phyloP scores from a whole-genome alignment of 1,284 basidiomycete species.

The Amylostereum chailletii region DNA sequence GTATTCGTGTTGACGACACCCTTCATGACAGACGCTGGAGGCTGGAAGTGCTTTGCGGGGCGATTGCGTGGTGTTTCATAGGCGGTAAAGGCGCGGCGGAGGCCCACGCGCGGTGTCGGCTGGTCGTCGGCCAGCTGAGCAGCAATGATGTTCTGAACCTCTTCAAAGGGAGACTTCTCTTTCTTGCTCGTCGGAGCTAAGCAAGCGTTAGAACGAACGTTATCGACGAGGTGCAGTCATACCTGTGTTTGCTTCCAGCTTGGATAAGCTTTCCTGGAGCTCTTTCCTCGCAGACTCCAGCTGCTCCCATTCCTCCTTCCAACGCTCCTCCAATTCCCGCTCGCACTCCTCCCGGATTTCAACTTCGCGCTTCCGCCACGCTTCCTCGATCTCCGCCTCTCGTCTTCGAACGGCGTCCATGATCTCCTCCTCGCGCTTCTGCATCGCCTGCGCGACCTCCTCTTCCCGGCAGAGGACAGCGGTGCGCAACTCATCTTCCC shows the following conservation, averaged over 20 bases:
- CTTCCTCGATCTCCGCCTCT: constrained; percentile 37
- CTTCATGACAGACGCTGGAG: constrained; percentile 65
- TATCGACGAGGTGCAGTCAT: no score
- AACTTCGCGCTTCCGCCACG: constrained; percentile 51
- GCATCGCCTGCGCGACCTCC: constrained; percentile 63
- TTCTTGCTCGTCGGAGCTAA: constrained; percentile 25
- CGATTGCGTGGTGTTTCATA: constrained; percentile 33
- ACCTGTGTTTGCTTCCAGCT: constrained; percentile 23
- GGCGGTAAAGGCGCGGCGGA: constrained; percentile 14
- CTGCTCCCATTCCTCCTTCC: constrained; percentile 38
- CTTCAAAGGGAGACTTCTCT: constrained; percentile 58
- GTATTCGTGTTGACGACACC: constrained; percentile 71
- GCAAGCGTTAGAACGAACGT: no score
- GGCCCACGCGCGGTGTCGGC: constrained; percentile 13
- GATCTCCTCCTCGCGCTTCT: constrained; percentile 59
- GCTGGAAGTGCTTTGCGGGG: constrained; percentile 16
- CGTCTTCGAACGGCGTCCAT: constrained; percentile 39
- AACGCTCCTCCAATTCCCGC: constrained; percentile 42
- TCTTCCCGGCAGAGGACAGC: constrained; percentile 60
- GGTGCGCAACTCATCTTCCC: constrained; percentile 62
- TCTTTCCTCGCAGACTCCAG: constrained; percentile 36
- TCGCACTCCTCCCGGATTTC: constrained; percentile 43
- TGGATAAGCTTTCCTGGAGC: constrained; percentile 36
- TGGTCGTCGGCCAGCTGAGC: constrained; percentile 29
- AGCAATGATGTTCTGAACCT: constrained; percentile 62